Percentiles rank a stretch among this genome's conserved stretches.
Evolutionary conservation across 371 early-diverging fungal species (phyloP).

Genomic region (Lichtheimia hyalospora): DNA sequence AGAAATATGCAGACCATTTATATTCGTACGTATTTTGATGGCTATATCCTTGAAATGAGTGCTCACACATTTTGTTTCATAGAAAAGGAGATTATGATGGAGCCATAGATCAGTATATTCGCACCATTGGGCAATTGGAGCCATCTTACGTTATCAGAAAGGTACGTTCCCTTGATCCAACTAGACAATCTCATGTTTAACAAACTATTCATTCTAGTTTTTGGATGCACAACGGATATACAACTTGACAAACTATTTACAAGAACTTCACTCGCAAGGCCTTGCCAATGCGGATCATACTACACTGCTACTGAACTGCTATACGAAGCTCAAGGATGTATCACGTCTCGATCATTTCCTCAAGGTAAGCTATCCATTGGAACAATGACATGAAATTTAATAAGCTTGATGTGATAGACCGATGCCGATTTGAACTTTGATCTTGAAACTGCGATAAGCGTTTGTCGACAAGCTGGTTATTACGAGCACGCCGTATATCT

Average conservation of each 20-base stretch:
- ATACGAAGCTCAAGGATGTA: constrained; percentile 90
- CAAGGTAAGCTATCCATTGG: constrained; percentile 42
- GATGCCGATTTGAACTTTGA: constrained; percentile 80
- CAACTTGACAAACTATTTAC: constrained; percentile 85
- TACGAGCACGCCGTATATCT: constrained; percentile 85
- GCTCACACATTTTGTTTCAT: neutral
- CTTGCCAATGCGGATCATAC: constrained; percentile 94
- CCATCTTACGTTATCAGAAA: constrained; percentile 95
- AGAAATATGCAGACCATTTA: constrained; percentile 90
- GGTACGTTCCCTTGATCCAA: constrained; percentile 24
- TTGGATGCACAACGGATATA: constrained; percentile 92
- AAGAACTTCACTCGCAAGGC: constrained; percentile 81
- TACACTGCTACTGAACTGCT: constrained; percentile 94
- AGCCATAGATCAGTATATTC: constrained; percentile 89
- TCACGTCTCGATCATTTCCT: constrained; percentile 83
- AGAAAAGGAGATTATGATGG: constrained; percentile 86
- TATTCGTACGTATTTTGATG: constrained; percentile 43
- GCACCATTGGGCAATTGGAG: constrained; percentile 92
- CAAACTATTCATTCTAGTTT: constrained; percentile 44
- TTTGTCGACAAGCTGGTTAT: constrained; percentile 90
- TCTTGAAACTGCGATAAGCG: constrained; percentile 89
- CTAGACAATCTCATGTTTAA: neutral
- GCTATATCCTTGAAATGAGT: neutral
- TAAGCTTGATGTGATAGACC: constrained; percentile 31
- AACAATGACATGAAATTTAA: neutral